Conservation (phyloP, 108 stramenopile species). For the Skeletonema potamos region DNA sequence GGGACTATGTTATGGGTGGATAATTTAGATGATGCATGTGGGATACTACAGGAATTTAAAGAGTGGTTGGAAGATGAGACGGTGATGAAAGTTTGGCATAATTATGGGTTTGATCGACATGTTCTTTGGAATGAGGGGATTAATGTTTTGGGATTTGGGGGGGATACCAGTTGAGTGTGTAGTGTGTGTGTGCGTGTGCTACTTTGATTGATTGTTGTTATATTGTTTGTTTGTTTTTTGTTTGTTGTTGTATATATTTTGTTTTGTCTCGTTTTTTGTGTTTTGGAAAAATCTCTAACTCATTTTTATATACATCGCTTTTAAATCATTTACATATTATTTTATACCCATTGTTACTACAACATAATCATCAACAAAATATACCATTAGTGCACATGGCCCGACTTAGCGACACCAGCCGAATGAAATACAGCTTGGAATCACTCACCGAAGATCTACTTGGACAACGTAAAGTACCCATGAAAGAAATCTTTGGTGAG, state of each 20-base stretch:
- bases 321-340: too few relatives aligned
- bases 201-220: neutral
- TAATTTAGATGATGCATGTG: conserved; percentile 84
- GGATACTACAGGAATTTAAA: conserved; percentile 87
- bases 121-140: conserved; percentile 96
- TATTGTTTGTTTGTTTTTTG: neutral
- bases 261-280: too few relatives aligned
- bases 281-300: neutral
- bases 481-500: conserved; percentile 96
- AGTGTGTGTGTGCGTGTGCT: neutral
- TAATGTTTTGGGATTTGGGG: conserved; percentile 82
- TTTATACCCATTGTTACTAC: too few relatives aligned
- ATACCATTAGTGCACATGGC: conserved; percentile 97
- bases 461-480: conserved; percentile 77
- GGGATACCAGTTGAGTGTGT: conserved; percentile 77
- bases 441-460: conserved; percentile 78
- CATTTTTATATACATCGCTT: neutral
- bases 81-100: conserved; percentile 95
- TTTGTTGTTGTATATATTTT: neutral
- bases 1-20: conserved; percentile 90
- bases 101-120: conserved; percentile 99
- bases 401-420: conserved; percentile 84
- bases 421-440: conserved; percentile 84
- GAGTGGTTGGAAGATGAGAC: conserved; percentile 77
- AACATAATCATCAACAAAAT: neutral